Conservation (phyloP, 2,329 filamentous ascomycete genomes). For the Aspergillus aculeatus region DNA sequence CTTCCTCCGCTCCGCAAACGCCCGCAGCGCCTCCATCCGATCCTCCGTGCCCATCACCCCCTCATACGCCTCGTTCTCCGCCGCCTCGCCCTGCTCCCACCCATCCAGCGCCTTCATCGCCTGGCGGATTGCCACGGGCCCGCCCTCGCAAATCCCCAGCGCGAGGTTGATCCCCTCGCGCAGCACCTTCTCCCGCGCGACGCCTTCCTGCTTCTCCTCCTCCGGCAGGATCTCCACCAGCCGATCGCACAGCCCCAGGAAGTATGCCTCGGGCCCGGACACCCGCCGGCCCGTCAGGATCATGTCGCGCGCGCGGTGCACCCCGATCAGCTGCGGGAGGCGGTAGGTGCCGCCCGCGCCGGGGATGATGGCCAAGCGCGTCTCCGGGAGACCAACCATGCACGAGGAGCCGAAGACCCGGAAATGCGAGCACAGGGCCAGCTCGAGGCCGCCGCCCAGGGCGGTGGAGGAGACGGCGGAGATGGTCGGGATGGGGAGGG, state of each 20-base stretch:
- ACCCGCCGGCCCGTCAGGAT: constrained; percentile 89
- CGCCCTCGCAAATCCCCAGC: constrained; percentile 82
- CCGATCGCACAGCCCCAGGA: constrained; percentile 85
- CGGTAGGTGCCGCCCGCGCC: constrained; percentile 91
- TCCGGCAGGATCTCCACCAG: constrained; percentile 72
- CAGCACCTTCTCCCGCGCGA: constrained; percentile 67
- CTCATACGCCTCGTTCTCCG: constrained; percentile 87
- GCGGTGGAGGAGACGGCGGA: constrained; percentile 81
- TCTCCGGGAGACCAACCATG: constrained; percentile 82
- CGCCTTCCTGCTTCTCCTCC: constrained; percentile 52
- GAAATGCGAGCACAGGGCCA: constrained; percentile 85
- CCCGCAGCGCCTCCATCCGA: constrained; percentile 79
- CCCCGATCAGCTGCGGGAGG: constrained; percentile 76
- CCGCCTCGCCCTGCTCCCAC: constrained; percentile 64
- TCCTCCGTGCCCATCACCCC: constrained; percentile 81
- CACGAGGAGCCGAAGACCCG: constrained; percentile 81
- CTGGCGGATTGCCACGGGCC: constrained; percentile 76
- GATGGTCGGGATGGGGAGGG: constrained; percentile 84
- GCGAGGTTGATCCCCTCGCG: constrained; percentile 76
- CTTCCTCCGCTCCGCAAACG: constrained; percentile 76
- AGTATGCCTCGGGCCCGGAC: constrained; percentile 80
- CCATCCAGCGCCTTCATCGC: constrained; percentile 75
- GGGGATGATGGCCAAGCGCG: constrained; percentile 87
- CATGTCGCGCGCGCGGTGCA: constrained; percentile 79
- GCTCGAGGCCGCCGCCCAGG: constrained; percentile 88